Conservation (phyloP, 2,329 filamentous ascomycete genomes). For the Claviceps africana region DNA sequence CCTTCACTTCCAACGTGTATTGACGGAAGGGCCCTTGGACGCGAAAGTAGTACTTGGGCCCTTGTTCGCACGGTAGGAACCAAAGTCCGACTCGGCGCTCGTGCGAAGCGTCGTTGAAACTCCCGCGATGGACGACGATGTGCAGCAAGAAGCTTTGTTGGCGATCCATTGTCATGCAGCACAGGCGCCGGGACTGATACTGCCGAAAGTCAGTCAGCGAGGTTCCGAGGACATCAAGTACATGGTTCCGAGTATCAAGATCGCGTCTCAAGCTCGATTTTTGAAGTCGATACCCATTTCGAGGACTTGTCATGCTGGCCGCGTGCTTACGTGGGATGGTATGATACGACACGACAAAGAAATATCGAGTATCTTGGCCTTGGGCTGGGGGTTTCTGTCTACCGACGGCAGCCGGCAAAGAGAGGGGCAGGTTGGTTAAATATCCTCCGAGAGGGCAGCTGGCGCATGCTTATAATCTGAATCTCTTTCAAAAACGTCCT, state of each 20-base stretch:
- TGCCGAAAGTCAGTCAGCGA: background rate
- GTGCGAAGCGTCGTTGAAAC: slow-evolving; percentile 6
- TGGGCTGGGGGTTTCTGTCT: background rate
- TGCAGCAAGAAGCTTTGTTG: slow-evolving; percentile 4
- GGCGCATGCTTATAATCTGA: background rate
- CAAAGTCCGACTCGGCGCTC: slow-evolving; percentile 8
- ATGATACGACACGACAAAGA: background rate
- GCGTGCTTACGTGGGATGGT: background rate
- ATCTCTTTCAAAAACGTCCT: background rate
- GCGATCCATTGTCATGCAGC: background rate
- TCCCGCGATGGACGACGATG: slow-evolving; percentile 8
- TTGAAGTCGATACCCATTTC: background rate
- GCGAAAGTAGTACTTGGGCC: slow-evolving; percentile 7
- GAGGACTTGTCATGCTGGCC: background rate
- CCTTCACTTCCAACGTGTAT: slow-evolving; percentile 6
- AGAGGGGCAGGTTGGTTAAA: background rate
- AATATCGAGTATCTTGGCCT: background rate
- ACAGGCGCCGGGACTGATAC: background rate
- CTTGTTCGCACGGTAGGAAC: slow-evolving; percentile 5
- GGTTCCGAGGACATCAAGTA: background rate
- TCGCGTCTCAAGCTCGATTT: background rate
- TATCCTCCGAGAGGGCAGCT: background rate
- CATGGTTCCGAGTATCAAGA: background rate
- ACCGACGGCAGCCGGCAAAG: background rate
- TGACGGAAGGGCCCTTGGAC: slow-evolving; percentile 2